phyloP scores from a whole-genome alignment of 768 basidiomycete species.

The Tricholoma saponaceum region DNA sequence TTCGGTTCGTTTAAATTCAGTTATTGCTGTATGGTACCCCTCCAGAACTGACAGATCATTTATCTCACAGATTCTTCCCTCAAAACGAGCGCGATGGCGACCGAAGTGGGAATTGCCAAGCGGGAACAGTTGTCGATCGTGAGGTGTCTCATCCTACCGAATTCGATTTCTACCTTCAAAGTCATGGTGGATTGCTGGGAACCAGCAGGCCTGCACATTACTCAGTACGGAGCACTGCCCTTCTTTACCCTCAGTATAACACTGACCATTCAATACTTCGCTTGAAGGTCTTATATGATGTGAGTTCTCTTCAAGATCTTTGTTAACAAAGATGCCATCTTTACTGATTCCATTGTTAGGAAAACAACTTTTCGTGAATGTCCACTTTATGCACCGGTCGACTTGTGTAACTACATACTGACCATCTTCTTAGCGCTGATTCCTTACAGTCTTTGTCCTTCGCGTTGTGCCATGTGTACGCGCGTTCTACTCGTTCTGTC shows the following conservation, averaged over 20 bases:
- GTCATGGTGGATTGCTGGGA: slow-evolving; percentile 74
- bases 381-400: neutral
- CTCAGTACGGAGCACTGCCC: slow-evolving; percentile 27
- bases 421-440: slow-evolving; percentile 39
- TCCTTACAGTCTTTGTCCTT: slow-evolving; percentile 64
- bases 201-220: slow-evolving; percentile 57
- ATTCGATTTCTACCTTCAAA: slow-evolving; percentile 77
- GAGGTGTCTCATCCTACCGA: slow-evolving; percentile 70
- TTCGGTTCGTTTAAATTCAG: slow-evolving; percentile 27
- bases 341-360: slow-evolving; percentile 19
- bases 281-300: slow-evolving; percentile 38
- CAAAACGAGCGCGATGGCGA: slow-evolving; percentile 46
- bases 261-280: neutral
- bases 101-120: slow-evolving; percentile 67
- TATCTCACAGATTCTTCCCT: slow-evolving; percentile 29
- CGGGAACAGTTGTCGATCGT: slow-evolving; percentile 75
- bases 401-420: neutral
- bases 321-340: neutral
- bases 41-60: neutral
- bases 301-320: slow-evolving; percentile 19
- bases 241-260: neutral
- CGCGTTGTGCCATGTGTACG: slow-evolving; percentile 52
- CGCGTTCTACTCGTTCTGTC: slow-evolving; percentile 74
- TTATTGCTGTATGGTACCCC: neutral
- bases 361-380: slow-evolving; percentile 58